Evolutionary conservation across 2,329 filamentous ascomycete genomes (phyloP).

Genomic region (Neurospora crassa): DNA sequence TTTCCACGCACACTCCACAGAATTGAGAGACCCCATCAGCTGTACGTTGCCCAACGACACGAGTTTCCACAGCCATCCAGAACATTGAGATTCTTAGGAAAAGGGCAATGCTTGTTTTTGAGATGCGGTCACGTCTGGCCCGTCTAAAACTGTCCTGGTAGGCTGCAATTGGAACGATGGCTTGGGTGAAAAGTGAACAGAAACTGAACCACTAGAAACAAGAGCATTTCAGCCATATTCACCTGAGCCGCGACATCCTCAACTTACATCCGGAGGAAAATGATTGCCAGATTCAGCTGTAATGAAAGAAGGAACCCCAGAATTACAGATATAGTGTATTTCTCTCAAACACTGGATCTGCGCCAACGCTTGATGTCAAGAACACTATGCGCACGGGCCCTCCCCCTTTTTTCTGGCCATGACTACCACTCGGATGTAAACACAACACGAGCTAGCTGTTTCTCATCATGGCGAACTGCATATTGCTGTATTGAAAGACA

Average conservation of each 20-base stretch:
- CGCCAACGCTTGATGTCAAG: background rate
- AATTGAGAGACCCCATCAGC: background rate
- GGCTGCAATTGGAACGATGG: background rate
- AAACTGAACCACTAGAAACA: background rate
- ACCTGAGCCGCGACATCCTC: background rate
- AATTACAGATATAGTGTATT: background rate
- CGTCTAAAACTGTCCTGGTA: background rate
- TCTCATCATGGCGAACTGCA: background rate
- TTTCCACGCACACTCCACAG: background rate
- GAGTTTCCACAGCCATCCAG: background rate
- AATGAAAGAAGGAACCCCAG: background rate
- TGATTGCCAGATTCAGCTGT: background rate
- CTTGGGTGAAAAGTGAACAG: background rate
- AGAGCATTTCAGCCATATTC: background rate
- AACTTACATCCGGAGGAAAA: background rate
- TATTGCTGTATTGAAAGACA: background rate
- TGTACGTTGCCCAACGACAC: background rate
- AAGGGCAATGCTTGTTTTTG: background rate
- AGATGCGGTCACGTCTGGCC: background rate
- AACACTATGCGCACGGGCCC: background rate
- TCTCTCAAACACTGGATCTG: background rate
- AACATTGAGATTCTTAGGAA: background rate
- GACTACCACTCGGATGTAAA: background rate
- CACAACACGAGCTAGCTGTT: background rate
- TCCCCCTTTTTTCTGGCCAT: background rate